Conservation (phyloP, 768 basidiomycete species). For the Auriscalpium vulgare region DNA sequence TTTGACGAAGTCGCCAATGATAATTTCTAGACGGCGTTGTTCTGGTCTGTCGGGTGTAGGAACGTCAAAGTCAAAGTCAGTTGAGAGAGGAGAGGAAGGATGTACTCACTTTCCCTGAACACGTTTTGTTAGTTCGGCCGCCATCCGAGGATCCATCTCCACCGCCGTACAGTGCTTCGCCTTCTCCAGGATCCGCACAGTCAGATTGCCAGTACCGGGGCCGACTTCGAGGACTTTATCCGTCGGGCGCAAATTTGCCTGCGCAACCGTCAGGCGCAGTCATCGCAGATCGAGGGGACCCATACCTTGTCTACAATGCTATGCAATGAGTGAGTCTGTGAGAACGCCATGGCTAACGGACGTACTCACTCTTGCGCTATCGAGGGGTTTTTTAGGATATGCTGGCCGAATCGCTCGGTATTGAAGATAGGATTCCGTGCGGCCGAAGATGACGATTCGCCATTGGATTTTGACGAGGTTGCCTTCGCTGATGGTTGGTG, state of each 20-base stretch:
- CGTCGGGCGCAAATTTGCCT: conserved; percentile 89
- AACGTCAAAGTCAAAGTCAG: not conserved
- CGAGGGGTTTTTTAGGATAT: conserved; percentile 91
- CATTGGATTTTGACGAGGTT: conserved; percentile 38
- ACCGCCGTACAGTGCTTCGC: conserved; percentile 90
- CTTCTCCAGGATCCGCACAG: conserved; percentile 87
- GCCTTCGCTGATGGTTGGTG: conserved; percentile 57
- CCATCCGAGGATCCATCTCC: conserved; percentile 99
- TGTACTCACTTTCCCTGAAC: conserved; percentile 89
- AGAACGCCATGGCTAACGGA: not conserved
- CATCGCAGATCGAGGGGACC: not conserved
- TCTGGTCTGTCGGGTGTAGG: conserved; percentile 56
- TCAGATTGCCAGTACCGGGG: conserved; percentile 95
- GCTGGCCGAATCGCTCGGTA: conserved; percentile 92
- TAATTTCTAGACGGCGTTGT: conserved; percentile 89
- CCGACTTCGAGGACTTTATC: conserved; percentile 97
- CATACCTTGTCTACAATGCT: conserved; percentile 59
- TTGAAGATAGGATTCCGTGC: conserved; percentile 87
- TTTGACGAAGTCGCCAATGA: conserved; percentile 97
- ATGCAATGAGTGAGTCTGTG: conserved; percentile 10
- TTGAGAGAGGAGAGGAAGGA: conserved; percentile 16
- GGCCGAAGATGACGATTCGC: conserved; percentile 30
- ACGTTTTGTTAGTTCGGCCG: conserved; percentile 92
- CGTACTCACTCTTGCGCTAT: conserved; percentile 76
- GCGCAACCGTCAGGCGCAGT: not conserved